These are phyloP conservation scores for Emericellopsis terricola DNA, from an alignment of 495 filamentous ascomycete genomes.

Conservation along the genomic window DNA sequence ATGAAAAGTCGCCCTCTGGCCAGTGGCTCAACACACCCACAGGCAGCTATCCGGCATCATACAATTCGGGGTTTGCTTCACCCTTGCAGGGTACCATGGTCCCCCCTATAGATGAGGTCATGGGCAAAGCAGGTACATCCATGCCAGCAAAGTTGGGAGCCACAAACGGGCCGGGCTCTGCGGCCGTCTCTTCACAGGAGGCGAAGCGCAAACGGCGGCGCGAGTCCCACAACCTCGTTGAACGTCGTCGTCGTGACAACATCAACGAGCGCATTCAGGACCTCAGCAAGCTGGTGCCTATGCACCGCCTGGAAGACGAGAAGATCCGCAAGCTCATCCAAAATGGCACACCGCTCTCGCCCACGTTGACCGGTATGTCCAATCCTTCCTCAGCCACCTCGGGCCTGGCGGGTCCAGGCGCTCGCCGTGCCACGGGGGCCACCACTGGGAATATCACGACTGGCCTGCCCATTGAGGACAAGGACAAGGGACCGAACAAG, in stretches of 20 bases:
- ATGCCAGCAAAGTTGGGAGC: conserved; percentile 35
- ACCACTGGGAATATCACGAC: conserved; percentile 74
- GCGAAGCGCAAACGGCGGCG: conserved; percentile 77
- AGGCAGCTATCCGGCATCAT: conserved; percentile 52
- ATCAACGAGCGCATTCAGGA: conserved; percentile 98
- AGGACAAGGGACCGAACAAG: conserved; percentile 97
- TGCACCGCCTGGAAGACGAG: conserved; percentile 88
- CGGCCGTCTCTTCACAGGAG: conserved; percentile 57
- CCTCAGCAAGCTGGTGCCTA: conserved; percentile 78
- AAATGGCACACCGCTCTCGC: conserved; percentile 76
- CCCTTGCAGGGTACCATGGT: conserved; percentile 33
- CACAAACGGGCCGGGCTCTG: conserved; percentile 16
- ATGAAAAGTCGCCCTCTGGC: conserved; percentile 65
- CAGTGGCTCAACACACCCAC: conserved; percentile 66
- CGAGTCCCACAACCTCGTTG: conserved; percentile 91
- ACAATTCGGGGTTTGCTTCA: conserved; percentile 66
- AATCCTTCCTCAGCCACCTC: conserved; percentile 69
- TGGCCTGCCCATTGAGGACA: conserved; percentile 82
- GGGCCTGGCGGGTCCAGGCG: conserved; percentile 66
- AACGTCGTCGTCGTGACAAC: conserved; percentile 86
- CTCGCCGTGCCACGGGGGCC: conserved; percentile 49
- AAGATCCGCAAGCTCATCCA: conserved; percentile 88
- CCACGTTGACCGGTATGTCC: conserved; percentile 42
- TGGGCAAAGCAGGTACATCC: conserved; percentile 34
- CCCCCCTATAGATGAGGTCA: conserved; percentile 30